Base-by-base conservation (phyloP, 1,284 basidiomycete genomes). In the Prillingera fragicola region DNA sequence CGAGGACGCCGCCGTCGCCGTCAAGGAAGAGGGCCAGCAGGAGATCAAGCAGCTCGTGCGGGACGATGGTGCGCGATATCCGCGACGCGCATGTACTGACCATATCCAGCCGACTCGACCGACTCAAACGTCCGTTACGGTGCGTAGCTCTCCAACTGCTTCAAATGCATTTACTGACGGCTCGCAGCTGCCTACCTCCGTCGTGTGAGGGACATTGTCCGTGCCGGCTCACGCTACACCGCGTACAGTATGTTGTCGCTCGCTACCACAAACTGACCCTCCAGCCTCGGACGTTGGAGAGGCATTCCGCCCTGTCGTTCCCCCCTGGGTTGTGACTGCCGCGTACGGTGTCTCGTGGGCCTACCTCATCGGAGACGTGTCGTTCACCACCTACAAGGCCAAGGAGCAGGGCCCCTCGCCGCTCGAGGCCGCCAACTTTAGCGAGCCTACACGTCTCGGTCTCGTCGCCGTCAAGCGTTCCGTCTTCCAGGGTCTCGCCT, bases 381-480 rank as follows among this genome's bases (percentile, higher is more conserved):
- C 79, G n/a, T 94, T 89, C 69, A 89, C 92, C 62, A 82, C 87
- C 4, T 95, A 89, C 74, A 91, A 91, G 65, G 81, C 85, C 2
- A 78, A 83, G 54, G 74, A 81, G 48, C 76, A 76, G 35, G 86
- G 87, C 1, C 87, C 87, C 3, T 77, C 80, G 14, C 74, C 83
- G 1, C 65, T 82, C 26, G 85, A 90, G 71, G 83, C 83, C 8
- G 79, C 78, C 31, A 77, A 85, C 70, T 83, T 87, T 60, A 82
- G 84, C 13, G 86, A 89, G 66, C 77, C 81, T 3, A 82, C 81
- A 22, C 78, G 87, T 28, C 69, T 89, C 25, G 77, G 76, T 8
- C 75, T 89, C 65, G 74, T 81, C 19, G 85, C 83, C 17, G 81
- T 81, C 38, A 82, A 88, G 67, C 79, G 85, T 58, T 83, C 84